Percentiles rank a stretch among this genome's conserved stretches.
phyloP scores from a whole-genome alignment of 2,329 filamentous ascomycete genomes.

The Pyrenochaeta sp. region DNA sequence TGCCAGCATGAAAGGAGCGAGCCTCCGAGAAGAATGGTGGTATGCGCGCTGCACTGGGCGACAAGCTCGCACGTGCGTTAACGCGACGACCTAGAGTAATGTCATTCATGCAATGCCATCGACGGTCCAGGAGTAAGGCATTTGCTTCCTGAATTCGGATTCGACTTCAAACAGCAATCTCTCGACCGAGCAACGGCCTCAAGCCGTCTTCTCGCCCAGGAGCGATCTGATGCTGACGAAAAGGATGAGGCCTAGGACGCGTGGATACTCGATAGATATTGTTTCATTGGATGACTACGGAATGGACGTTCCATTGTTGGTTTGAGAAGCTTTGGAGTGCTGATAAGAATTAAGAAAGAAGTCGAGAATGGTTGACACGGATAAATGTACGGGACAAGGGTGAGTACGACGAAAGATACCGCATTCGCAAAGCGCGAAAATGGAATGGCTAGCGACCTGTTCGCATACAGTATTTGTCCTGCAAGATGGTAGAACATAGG shows the following conservation, averaged over 20 bases:
- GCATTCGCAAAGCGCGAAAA: background rate
- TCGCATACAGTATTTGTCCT: no score
- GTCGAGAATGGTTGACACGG: background rate
- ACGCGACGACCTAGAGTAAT: constrained; percentile 11
- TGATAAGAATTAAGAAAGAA: background rate
- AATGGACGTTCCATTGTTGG: background rate
- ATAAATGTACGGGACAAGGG: background rate
- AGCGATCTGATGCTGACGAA: background rate
- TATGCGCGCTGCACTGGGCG: constrained; percentile 13
- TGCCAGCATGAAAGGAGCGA: constrained; percentile 18
- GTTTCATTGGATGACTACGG: background rate
- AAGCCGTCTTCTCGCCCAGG: background rate
- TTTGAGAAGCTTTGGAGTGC: no score
- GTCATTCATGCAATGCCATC: constrained; percentile 7
- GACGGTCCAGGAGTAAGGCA: background rate
- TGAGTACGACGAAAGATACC: background rate
- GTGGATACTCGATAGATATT: background rate
- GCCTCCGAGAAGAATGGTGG: constrained; percentile 13
- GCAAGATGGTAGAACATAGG: no score
- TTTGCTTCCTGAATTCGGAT: background rate
- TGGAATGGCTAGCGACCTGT: background rate
- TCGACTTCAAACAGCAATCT: background rate
- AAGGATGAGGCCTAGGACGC: background rate
- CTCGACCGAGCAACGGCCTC: background rate
- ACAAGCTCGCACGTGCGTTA: constrained; percentile 12